Conservation (phyloP, 2,329 filamentous ascomycete species). For the Thielaviopsis euricoi region DNA sequence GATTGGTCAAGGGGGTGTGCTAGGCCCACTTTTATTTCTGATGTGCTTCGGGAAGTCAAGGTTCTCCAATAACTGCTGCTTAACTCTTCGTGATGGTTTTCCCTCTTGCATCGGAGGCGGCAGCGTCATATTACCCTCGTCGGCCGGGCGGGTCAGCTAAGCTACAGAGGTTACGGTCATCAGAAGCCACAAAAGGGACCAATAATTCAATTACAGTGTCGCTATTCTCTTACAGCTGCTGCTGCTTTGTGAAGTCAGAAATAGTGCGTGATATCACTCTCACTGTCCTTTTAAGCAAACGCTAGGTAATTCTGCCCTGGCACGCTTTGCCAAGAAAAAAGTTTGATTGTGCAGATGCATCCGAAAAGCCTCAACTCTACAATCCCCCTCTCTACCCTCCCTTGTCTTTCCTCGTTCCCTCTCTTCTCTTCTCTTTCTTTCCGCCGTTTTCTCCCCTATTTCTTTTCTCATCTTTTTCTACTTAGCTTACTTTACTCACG, state of each 20-base stretch:
- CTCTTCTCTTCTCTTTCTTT: background rate
- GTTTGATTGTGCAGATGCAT: background rate
- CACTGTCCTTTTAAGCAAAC: background rate
- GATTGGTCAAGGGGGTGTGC: background rate
- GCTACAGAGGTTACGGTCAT: too few species aligned
- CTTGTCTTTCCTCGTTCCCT: background rate
- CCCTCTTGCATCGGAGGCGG: background rate
- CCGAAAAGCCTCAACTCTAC: background rate
- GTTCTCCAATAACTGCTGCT: background rate
- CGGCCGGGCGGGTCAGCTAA: background rate
- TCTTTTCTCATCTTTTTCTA: background rate
- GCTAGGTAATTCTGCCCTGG: background rate
- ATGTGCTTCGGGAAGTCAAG: background rate
- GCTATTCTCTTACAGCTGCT: too few species aligned
- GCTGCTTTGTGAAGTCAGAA: too few species aligned
- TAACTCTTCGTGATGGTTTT: background rate
- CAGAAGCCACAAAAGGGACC: background rate
- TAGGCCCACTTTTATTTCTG: background rate
- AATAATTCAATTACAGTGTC: too few species aligned
- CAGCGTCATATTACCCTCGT: background rate
- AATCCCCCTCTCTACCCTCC: background rate
- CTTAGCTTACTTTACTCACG: background rate
- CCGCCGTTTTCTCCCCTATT: background rate
- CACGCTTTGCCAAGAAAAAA: background rate
- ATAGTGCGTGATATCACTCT: background rate